Evolutionary conservation across 179 eudicot species (phyloP).

Genomic region (Carnegiea gigantea): DNA sequence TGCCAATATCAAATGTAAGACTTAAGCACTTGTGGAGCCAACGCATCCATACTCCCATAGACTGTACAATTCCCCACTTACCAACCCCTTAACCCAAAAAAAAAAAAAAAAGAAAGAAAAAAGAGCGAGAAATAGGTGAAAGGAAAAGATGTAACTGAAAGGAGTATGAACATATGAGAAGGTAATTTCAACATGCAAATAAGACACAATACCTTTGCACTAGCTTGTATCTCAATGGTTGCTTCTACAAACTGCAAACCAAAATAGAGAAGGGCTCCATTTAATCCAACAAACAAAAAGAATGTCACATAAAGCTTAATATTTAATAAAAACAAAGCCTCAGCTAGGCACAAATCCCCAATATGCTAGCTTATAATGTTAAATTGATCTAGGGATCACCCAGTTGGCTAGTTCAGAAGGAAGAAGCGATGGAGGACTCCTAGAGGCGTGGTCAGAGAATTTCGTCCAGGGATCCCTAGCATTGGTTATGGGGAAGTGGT

Average conservation of each 20-base stretch:
- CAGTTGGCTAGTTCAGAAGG: too few relatives aligned
- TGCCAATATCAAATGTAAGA: too few relatives aligned
- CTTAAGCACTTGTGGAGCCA: too few relatives aligned
- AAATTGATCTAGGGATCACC: neutral
- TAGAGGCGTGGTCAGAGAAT: neutral
- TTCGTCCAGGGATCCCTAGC: too few relatives aligned
- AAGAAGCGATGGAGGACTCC: neutral
- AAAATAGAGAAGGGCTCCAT: slow-evolving; percentile 5
- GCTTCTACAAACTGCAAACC: slow-evolving; percentile 88
- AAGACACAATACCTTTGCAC: slow-evolving; percentile 44
- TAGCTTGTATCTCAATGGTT: slow-evolving; percentile 61
- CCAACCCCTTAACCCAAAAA: too few relatives aligned
- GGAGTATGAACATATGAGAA: neutral
- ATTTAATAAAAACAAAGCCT: neutral
- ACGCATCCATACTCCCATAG: too few relatives aligned
- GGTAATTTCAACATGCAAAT: neutral
- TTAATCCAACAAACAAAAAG: slow-evolving; percentile 3
- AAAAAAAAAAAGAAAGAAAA: too few relatives aligned
- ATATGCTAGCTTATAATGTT: neutral
- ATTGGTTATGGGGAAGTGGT: neutral
- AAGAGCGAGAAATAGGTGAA: too few relatives aligned
- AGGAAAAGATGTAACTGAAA: neutral
- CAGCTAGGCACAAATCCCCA: neutral
- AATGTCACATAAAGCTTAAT: neutral
- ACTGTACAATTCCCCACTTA: too few relatives aligned